A percentile compares a stretch with the other conserved stretches of the same genome.
Conservation (phyloP, 2,329 filamentous ascomycete species). For the Cucurbitaria berberidis region DNA sequence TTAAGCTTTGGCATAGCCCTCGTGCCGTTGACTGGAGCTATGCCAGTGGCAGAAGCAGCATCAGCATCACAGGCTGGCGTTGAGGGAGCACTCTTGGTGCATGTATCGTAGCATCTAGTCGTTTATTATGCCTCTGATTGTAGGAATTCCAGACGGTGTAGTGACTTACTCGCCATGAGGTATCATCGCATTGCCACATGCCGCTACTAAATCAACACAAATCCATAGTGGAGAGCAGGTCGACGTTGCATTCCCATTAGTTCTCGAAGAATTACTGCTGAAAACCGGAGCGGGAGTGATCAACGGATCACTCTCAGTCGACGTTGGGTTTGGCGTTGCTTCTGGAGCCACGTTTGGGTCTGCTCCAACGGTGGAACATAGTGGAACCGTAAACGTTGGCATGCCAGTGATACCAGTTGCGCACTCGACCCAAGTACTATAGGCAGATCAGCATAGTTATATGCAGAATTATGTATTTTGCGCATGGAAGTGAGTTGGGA, state of each 20-base stretch:
- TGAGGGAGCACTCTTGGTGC: background rate
- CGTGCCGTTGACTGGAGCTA: background rate
- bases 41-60: background rate
- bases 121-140: background rate
- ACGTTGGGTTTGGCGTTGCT: background rate
- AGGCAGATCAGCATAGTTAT: background rate
- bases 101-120: background rate
- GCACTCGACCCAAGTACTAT: conserved; percentile 15
- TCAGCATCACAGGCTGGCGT: background rate
- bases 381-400: conserved; percentile 12
- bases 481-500: too few relatives aligned
- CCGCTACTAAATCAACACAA: conserved; percentile 11
- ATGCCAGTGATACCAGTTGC: conserved; percentile 1
- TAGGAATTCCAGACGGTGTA: background rate
- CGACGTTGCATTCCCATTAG: background rate
- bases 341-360: background rate
- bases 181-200: conserved; percentile 1
- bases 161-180: conserved; percentile 14
- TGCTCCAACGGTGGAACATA: background rate
- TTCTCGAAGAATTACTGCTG: background rate
- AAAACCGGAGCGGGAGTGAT: conserved; percentile 1
- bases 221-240: conserved; percentile 11
- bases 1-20: background rate
- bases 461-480: too few relatives aligned
- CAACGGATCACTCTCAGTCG: background rate